Percentiles rank a stretch among this genome's conserved stretches.
phyloP scores from a whole-genome alignment of 2,329 filamentous ascomycete genomes.

The Scedosporium boydii region DNA sequence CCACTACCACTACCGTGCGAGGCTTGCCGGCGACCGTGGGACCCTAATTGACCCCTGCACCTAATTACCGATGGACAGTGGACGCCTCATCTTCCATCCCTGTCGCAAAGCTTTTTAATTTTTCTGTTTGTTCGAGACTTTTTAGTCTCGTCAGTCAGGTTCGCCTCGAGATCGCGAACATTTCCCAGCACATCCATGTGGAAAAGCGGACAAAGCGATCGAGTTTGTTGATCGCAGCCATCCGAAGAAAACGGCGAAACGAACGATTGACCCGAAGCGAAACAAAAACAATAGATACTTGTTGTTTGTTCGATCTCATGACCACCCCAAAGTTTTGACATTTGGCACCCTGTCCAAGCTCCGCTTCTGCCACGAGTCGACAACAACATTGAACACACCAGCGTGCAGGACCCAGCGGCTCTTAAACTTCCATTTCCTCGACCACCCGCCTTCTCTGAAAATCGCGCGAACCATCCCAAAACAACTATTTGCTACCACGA shows the following conservation, averaged over 20 bases:
- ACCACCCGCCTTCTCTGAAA: background rate
- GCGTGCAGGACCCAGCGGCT: background rate
- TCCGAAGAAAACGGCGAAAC: background rate
- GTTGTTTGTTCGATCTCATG: background rate
- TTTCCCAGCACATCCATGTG: background rate
- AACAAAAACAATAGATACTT: background rate
- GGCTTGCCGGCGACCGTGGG: background rate
- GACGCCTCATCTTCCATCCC: background rate
- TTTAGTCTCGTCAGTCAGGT: background rate
- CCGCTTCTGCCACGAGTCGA: background rate
- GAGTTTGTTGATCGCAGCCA: background rate
- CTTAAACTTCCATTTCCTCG: background rate
- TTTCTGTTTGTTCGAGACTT: background rate
- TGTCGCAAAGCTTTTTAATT: background rate
- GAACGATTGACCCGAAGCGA: background rate
- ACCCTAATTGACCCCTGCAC: background rate
- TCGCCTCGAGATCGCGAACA: background rate
- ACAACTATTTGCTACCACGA: background rate
- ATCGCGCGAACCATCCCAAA: background rate
- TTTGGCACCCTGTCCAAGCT: background rate
- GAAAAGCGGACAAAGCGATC: background rate
- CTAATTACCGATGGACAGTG: background rate
- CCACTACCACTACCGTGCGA: no score
- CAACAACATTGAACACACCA: background rate
- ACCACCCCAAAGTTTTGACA: background rate